Percentiles rank a stretch among this genome's conserved stretches.
phyloP scores from a whole-genome alignment of 2,329 filamentous ascomycete species.

The Phialemoniopsis sp. region DNA sequence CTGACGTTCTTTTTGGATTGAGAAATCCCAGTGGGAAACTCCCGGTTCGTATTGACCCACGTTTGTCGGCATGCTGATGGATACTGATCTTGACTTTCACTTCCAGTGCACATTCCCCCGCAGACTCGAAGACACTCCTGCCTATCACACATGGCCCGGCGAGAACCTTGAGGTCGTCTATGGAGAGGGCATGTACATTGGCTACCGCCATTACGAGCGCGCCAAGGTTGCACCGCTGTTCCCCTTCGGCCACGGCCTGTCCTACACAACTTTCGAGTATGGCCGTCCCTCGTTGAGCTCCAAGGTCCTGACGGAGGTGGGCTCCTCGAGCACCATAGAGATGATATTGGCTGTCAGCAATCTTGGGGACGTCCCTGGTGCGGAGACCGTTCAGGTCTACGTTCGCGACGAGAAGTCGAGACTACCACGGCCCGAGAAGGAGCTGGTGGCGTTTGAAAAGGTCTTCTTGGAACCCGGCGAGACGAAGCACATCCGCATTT shows the following conservation, averaged over 20 bases:
- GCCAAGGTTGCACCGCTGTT: conserved; percentile 57
- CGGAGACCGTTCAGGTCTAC: conserved; percentile 66
- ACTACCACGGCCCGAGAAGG: conserved; percentile 64
- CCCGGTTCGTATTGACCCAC: conserved; percentile 36
- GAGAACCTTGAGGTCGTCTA: conserved; percentile 67
- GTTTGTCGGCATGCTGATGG: no score
- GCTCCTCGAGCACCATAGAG: conserved; percentile 25
- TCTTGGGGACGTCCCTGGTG: conserved; percentile 49
- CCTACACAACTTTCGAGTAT: conserved; percentile 67
- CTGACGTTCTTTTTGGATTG: conserved; percentile 61
- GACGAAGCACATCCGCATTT: conserved; percentile 42
- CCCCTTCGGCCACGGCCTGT: conserved; percentile 70
- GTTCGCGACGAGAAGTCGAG: conserved; percentile 58
- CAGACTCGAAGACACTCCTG: conserved; percentile 60
- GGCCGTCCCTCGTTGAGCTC: conserved; percentile 48
- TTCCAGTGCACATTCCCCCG: conserved; percentile 60
- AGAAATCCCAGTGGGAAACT: conserved; percentile 65
- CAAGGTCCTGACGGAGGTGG: conserved; percentile 30
- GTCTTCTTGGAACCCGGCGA: conserved; percentile 53
- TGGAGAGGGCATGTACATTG: conserved; percentile 69
- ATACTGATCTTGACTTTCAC: neutral
- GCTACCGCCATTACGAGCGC: conserved; percentile 70
- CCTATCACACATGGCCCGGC: conserved; percentile 69
- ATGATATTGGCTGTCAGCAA: conserved; percentile 48
- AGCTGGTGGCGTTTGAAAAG: conserved; percentile 67